Percentiles rank a stretch among this genome's conserved stretches.
Conservation (phyloP, 2,329 filamentous ascomycete genomes). For the Ophiognomonia clavigignenti-juglandacearum region DNA sequence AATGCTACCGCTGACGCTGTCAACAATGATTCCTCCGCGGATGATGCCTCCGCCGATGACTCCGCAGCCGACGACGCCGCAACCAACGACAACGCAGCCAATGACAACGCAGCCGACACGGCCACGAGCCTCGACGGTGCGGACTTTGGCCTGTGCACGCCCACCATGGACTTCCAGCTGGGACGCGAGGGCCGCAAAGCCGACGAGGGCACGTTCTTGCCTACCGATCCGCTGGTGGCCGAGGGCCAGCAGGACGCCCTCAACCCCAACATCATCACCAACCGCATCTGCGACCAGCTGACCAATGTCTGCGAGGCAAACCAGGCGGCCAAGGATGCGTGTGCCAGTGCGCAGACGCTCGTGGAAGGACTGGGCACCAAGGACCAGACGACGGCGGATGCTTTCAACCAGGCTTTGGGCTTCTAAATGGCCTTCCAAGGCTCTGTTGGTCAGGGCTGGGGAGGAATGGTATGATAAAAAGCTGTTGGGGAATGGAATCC, state of each 20-base stretch:
- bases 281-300: conserved; percentile 56
- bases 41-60: background rate
- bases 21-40: conserved; percentile 14
- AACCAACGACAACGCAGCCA: background rate
- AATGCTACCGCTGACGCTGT: conserved; percentile 11
- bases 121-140: conserved; percentile 3
- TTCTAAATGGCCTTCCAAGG: conserved; percentile 27
- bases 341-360: conserved; percentile 42
- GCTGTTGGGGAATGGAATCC: too few species aligned
- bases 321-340: conserved; percentile 44
- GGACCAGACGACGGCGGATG: conserved; percentile 42
- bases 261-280: conserved; percentile 62
- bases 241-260: conserved; percentile 45
- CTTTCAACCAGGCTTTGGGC: conserved; percentile 39
- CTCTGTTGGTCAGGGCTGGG: too few species aligned
- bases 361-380: conserved; percentile 45
- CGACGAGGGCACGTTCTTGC: conserved; percentile 12
- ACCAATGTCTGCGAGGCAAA: conserved; percentile 57
- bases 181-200: conserved; percentile 8
- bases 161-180: conserved; percentile 11
- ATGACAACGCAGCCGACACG: conserved; percentile 2
- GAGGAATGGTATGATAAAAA: too few species aligned
- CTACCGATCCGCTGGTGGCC: conserved; percentile 12
- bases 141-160: conserved; percentile 11
- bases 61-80: background rate